These are phyloP conservation scores for Pyrenula massariospora DNA, from an alignment of 495 filamentous ascomycete genomes.

Conservation along the genomic window DNA sequence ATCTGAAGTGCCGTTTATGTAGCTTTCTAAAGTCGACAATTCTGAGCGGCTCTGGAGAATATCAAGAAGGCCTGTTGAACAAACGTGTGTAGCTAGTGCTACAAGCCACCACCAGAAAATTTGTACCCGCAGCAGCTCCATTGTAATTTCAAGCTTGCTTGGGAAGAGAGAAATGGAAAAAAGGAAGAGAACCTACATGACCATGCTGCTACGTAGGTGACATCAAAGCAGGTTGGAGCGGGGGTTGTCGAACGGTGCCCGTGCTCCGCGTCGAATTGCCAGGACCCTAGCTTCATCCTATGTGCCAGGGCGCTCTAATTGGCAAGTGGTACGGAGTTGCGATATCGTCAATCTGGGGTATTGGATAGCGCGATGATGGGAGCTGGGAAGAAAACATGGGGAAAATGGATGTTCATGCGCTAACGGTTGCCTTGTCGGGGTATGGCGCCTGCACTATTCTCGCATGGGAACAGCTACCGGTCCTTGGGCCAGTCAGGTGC, in stretches of 20 bases:
- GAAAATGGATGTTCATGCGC: not conserved
- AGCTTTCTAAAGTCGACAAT: not conserved
- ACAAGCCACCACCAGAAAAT: not conserved
- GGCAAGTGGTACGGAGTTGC: not conserved
- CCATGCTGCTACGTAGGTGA: not conserved
- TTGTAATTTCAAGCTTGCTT: not conserved
- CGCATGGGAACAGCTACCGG: too few species aligned
- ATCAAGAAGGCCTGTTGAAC: not conserved
- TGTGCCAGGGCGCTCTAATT: not conserved
- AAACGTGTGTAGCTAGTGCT: not conserved
- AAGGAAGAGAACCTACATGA: not conserved
- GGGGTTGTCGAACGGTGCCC: not conserved
- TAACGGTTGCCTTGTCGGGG: not conserved
- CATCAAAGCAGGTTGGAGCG: not conserved
- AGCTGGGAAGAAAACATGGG: not conserved
- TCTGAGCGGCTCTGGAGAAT: not conserved
- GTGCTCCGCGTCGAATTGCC: not conserved
- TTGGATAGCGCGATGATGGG: not conserved
- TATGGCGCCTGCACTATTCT: too few species aligned
- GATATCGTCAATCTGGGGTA: not conserved
- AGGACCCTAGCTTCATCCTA: not conserved
- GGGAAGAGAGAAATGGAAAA: not conserved
- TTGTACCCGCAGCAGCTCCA: not conserved
- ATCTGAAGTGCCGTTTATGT: not conserved
- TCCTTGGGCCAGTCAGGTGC: too few species aligned